Percentiles rank a stretch among this genome's conserved stretches.
These are phyloP conservation scores for Sordariomycetes sp. DNA, from an alignment of 2,329 filamentous ascomycete genomes.

Conservation along the genomic window DNA sequence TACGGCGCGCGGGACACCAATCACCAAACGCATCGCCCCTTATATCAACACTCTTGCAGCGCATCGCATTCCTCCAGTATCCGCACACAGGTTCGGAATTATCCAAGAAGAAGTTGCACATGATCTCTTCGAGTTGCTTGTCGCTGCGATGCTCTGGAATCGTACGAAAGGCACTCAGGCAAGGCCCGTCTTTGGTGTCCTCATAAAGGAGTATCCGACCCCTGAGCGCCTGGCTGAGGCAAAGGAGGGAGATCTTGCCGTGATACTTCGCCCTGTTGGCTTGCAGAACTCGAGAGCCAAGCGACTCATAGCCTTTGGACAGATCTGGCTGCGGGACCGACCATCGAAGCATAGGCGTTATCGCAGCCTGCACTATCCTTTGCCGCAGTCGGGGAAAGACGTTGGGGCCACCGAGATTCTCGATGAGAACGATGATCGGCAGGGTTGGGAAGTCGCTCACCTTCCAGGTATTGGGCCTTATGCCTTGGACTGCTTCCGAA, in stretches of 20 bases:
- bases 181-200: slow-evolving; percentile 2
- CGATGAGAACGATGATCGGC: slow-evolving; percentile 1
- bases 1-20: too few species aligned
- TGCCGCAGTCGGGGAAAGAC: slow-evolving; percentile 1
- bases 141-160: slow-evolving; percentile 5
- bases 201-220: slow-evolving; percentile 2
- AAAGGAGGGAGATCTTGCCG: neutral
- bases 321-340: slow-evolving; percentile 1
- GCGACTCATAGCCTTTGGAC: slow-evolving; percentile 2
- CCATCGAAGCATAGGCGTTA: slow-evolving; percentile 2
- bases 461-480: slow-evolving; percentile 4
- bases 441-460: slow-evolving; percentile 5
- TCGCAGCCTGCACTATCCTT: slow-evolving; percentile 3
- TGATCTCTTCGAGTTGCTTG: slow-evolving; percentile 3
- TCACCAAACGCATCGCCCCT: too few species aligned
- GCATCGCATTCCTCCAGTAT: slow-evolving; percentile 3
- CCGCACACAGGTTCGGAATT: slow-evolving; percentile 1
- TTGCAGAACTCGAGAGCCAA: slow-evolving; percentile 2
- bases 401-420: slow-evolving; percentile 3
- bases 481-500: slow-evolving; percentile 4
- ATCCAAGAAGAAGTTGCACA: slow-evolving; percentile 3
- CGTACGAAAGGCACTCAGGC: slow-evolving; percentile 4
- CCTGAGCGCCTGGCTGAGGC: slow-evolving; percentile 1
- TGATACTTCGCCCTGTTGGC: slow-evolving; percentile 2
- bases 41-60: too few species aligned